Evolutionary conservation across 1,284 basidiomycete species (phyloP).

Genomic region (Pseudozyma tsukubaensis): DNA sequence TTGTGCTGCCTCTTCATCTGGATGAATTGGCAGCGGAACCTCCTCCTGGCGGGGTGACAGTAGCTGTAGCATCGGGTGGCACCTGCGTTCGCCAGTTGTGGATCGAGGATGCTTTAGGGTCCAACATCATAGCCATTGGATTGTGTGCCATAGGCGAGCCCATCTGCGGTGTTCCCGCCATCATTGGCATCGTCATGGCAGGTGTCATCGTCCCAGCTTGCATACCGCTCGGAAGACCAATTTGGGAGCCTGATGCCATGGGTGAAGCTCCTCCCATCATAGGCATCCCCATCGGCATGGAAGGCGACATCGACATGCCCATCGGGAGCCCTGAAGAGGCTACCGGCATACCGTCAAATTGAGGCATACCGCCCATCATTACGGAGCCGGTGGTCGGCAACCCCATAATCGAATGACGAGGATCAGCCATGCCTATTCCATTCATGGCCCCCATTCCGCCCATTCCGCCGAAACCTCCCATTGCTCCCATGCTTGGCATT

Average conservation of each 20-base stretch:
- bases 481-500: constrained; percentile 19
- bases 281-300: constrained; percentile 32
- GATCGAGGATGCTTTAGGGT: constrained; percentile 51
- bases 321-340: constrained; percentile 28
- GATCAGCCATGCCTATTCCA: constrained; percentile 22
- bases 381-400: constrained; percentile 20
- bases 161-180: constrained; percentile 20
- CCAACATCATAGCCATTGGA: constrained; percentile 43
- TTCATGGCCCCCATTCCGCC: constrained; percentile 17
- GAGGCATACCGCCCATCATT: constrained; percentile 37
- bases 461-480: not conserved
- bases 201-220: constrained; percentile 18
- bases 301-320: constrained; percentile 22
- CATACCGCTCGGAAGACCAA: constrained; percentile 17
- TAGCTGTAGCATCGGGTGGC: constrained; percentile 42
- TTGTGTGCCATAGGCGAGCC: constrained; percentile 23
- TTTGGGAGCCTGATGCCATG: constrained; percentile 28
- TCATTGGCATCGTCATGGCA: constrained; percentile 38
- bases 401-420: constrained; percentile 34
- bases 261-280: constrained; percentile 13
- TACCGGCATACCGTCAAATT: constrained; percentile 38
- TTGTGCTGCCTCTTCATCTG: not conserved
- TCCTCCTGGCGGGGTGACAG: constrained; percentile 32
- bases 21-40: constrained; percentile 36
- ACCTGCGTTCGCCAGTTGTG: constrained; percentile 55